A percentile compares a stretch with the other conserved stretches of the same genome.
phyloP scores from a whole-genome alignment of 106 monocot genomes.

The Allium sativum region DNA sequence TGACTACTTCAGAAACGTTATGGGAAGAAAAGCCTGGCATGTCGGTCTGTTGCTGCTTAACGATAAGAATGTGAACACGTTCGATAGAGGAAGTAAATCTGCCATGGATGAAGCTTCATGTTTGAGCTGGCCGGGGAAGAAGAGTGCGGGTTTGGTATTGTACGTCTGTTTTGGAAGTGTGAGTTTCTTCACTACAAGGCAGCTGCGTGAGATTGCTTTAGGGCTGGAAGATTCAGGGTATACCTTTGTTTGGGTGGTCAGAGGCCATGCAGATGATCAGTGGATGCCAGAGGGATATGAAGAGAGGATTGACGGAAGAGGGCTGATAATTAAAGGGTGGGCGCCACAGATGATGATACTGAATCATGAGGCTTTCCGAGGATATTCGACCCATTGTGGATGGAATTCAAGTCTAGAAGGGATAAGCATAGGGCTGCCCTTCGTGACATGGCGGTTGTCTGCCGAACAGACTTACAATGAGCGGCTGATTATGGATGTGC shows the following conservation, averaged over 20 bases:
- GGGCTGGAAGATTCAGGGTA: constrained; percentile 7
- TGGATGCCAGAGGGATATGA: constrained; percentile 9
- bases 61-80: not conserved
- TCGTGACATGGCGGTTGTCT: constrained; percentile 17
- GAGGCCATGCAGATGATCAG: not conserved
- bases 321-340: constrained; percentile 16
- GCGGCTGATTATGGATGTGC: constrained; percentile 14
- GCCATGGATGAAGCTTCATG: not conserved
- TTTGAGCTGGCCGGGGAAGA: constrained; percentile 19
- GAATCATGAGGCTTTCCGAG: constrained; percentile 11
- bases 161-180: constrained; percentile 25
- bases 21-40: constrained; percentile 8
- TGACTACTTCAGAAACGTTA: not conserved
- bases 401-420: constrained; percentile 27
- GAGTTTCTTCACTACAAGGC: not conserved
- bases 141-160: constrained; percentile 8
- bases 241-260: constrained; percentile 13
- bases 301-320: constrained; percentile 8
- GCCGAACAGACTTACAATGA: constrained; percentile 19
- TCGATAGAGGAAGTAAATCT: no score
- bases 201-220: constrained; percentile 15
- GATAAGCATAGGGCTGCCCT: constrained; percentile 12
- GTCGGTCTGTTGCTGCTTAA: constrained; percentile 7
- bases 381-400: constrained; percentile 31
- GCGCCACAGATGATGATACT: constrained; percentile 24